Percentiles rank a stretch among this genome's conserved stretches.
These are phyloP conservation scores for Fusarium begoniae DNA, from an alignment of 2,329 filamentous ascomycete genomes.

Conservation along the genomic window DNA sequence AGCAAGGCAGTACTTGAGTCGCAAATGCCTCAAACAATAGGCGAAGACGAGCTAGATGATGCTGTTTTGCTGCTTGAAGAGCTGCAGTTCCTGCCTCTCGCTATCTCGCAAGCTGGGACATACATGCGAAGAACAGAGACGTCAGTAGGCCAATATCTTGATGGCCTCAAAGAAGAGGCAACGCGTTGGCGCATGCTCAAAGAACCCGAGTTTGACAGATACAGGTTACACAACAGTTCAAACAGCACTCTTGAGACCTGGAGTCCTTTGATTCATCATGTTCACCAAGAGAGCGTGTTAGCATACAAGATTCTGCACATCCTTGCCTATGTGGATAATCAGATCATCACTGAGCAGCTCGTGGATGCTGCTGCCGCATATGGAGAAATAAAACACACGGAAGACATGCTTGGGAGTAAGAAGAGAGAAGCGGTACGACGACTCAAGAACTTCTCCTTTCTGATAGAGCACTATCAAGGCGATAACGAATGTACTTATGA, in stretches of 20 bases:
- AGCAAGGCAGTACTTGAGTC: constrained; percentile 9
- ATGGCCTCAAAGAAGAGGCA: constrained; percentile 32
- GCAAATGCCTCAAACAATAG: background rate
- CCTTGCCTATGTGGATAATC: constrained; percentile 47
- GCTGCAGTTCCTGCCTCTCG: constrained; percentile 44
- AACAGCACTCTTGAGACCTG: constrained; percentile 49
- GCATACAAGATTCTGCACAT: constrained; percentile 44
- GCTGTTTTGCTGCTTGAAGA: constrained; percentile 29
- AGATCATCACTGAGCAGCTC: constrained; percentile 44
- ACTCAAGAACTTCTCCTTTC: constrained; percentile 49
- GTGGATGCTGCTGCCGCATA: constrained; percentile 26
- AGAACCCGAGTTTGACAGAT: constrained; percentile 37
- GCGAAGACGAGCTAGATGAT: background rate
- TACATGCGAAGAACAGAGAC: constrained; percentile 45
- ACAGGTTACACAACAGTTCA: constrained; percentile 40
- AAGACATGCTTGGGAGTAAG: background rate
- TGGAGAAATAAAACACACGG: background rate
- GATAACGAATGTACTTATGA: constrained; percentile 34
- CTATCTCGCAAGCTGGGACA: constrained; percentile 46
- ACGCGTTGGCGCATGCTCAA: constrained; percentile 37
- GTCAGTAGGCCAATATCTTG: constrained; percentile 39
- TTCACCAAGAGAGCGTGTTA: constrained; percentile 41
- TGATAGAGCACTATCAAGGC: constrained; percentile 21
- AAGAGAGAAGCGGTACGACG: constrained; percentile 36
- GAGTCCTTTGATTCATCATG: constrained; percentile 46